Conservation (phyloP, 768 basidiomycete genomes). For the Imleria badia region DNA sequence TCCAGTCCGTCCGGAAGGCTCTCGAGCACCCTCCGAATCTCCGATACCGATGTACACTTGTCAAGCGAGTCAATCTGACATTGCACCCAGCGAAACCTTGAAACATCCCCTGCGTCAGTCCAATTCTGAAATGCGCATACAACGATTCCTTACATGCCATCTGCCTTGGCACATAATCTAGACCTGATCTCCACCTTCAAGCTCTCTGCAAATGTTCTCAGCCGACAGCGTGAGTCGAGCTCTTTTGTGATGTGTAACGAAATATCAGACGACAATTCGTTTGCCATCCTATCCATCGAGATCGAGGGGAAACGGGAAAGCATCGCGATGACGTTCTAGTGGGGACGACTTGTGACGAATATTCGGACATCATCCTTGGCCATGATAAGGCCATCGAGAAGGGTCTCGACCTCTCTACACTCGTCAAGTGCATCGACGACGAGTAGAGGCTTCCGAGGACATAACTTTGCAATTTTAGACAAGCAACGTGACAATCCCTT, state of each 20-base stretch:
- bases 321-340: not conserved
- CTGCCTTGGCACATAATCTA: slow-evolving; percentile 6
- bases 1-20: slow-evolving; percentile 18
- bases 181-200: slow-evolving; percentile 12
- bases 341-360: slow-evolving; percentile 11
- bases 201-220: not conserved
- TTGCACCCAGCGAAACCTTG: slow-evolving; percentile 20
- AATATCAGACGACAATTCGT: slow-evolving; percentile 10
- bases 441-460: slow-evolving; percentile 3
- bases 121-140: not conserved
- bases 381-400: slow-evolving; percentile 11
- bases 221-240: slow-evolving; percentile 4
- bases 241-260: slow-evolving; percentile 4
- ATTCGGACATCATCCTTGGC: not conserved
- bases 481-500: slow-evolving; percentile 1
- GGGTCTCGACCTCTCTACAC: slow-evolving; percentile 9
- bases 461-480: not conserved
- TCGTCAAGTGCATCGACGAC: slow-evolving; percentile 26
- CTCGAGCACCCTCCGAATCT: slow-evolving; percentile 3
- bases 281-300: slow-evolving; percentile 6
- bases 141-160: slow-evolving; percentile 19
- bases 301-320: slow-evolving; percentile 8
- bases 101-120: not conserved
- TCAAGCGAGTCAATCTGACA: slow-evolving; percentile 15
- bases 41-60: not conserved